These are phyloP conservation scores for Xylaria telfairii DNA, from an alignment of 495 filamentous ascomycete species.

Conservation along the genomic window DNA sequence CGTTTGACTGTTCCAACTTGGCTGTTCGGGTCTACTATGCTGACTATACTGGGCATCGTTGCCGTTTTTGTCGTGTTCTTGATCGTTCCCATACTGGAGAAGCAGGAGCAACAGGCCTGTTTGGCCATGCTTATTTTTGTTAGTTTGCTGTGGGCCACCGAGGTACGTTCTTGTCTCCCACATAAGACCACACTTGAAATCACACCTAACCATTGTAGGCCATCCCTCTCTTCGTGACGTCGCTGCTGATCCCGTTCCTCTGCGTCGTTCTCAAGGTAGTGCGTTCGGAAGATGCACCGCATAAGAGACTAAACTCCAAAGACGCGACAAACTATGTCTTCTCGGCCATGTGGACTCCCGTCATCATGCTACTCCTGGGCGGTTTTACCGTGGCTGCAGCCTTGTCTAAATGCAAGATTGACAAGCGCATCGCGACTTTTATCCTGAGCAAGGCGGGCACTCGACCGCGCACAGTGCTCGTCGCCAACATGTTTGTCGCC, in stretches of 20 bases:
- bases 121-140: slow-evolving; percentile 93
- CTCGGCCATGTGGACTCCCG: slow-evolving; percentile 97
- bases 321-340: slow-evolving; percentile 83
- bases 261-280: slow-evolving; percentile 87
- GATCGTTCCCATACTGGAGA: slow-evolving; percentile 76
- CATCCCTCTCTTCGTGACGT: slow-evolving; percentile 96
- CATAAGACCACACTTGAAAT: too few species aligned
- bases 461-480: slow-evolving; percentile 80
- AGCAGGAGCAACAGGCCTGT: slow-evolving; percentile 92
- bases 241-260: slow-evolving; percentile 90
- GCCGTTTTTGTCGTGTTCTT: slow-evolving; percentile 75
- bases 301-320: slow-evolving; percentile 72
- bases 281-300: slow-evolving; percentile 71
- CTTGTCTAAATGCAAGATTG: slow-evolving; percentile 95
- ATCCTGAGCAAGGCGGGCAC: slow-evolving; percentile 97
- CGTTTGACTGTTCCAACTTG: slow-evolving; percentile 76
- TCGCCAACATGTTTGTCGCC: slow-evolving; percentile 98
- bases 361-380: slow-evolving; percentile 97
- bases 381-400: slow-evolving; percentile 96
- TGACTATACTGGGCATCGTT: slow-evolving; percentile 73
- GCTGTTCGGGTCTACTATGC: slow-evolving; percentile 82
- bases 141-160: slow-evolving; percentile 94
- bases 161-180: slow-evolving; percentile 61
- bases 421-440: slow-evolving; percentile 94
- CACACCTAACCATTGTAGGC: slow-evolving; percentile 60